Percentiles rank a stretch among this genome's conserved stretches.
phyloP scores from a whole-genome alignment of 495 filamentous ascomycete species.

The Bathelium albidoporum region DNA sequence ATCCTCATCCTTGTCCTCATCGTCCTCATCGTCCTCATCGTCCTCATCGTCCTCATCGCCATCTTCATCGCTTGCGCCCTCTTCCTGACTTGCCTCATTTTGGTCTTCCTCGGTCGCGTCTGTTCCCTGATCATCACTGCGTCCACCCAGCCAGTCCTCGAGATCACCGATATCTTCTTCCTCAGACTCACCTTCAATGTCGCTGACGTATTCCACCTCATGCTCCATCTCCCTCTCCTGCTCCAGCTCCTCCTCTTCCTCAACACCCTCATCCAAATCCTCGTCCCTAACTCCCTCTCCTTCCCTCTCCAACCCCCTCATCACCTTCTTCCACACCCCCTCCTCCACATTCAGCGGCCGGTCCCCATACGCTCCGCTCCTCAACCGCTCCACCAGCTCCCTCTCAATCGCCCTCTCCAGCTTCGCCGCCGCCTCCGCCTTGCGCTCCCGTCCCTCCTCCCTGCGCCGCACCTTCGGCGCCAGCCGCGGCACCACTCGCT shows the following conservation, averaged over 20 bases:
- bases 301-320: constrained; percentile 75
- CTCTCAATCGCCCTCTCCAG: constrained; percentile 93
- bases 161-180: constrained; percentile 48
- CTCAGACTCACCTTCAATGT: constrained; percentile 45
- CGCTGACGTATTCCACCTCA: constrained; percentile 79
- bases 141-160: constrained; percentile 59
- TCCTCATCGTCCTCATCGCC: constrained; percentile 43
- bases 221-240: constrained; percentile 51
- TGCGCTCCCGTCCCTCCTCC: constrained; percentile 85
- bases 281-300: constrained; percentile 78
- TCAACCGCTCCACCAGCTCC: constrained; percentile 82
- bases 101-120: constrained; percentile 27
- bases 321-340: constrained; percentile 93
- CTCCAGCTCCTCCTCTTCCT: constrained; percentile 67
- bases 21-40: constrained; percentile 12
- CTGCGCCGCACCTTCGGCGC: constrained; percentile 85
- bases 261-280: constrained; percentile 74
- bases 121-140: constrained; percentile 40
- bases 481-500: constrained; percentile 77
- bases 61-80: constrained; percentile 30
- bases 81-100: constrained; percentile 35
- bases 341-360: constrained; percentile 89
- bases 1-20: constrained; percentile 16
- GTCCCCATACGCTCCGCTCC: constrained; percentile 91
- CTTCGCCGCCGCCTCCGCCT: constrained; percentile 89